Evolutionary conservation across 148 eudicot genomes (phyloP).

Genomic region (Rhododendron molle): DNA sequence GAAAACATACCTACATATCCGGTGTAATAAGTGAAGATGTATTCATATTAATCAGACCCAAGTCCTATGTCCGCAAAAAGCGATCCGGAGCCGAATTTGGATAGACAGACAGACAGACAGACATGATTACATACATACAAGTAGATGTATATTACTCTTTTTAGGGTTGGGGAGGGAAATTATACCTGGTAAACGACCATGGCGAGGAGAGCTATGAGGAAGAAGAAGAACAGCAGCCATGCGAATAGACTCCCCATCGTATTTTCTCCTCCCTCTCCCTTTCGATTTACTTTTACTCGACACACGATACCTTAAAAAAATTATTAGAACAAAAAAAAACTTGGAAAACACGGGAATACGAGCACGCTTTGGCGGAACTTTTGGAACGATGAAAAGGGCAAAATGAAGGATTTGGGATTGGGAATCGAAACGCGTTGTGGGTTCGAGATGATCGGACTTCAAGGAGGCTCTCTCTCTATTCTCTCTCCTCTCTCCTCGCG

Average conservation of each 20-base stretch:
- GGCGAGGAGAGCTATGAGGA: slow-evolving; percentile 58
- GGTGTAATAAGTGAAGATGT: not conserved
- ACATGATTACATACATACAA: not conserved
- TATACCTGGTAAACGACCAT: slow-evolving; percentile 67
- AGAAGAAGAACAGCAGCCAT: slow-evolving; percentile 80
- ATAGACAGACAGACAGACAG: not conserved
- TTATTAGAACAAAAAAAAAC: too few relatives aligned
- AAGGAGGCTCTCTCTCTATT: not conserved
- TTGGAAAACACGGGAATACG: not conserved
- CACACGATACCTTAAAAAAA: not conserved
- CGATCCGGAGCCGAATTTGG: not conserved
- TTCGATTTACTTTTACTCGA: not conserved
- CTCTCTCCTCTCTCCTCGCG: not conserved
- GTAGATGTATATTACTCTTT: not conserved
- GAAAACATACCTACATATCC: not conserved
- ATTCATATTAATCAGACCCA: not conserved
- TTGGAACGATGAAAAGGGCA: not conserved
- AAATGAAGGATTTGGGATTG: not conserved
- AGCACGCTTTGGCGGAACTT: not conserved
- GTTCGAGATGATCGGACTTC: not conserved
- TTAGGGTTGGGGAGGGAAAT: slow-evolving; percentile 1
- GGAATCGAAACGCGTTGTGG: not conserved
- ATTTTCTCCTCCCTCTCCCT: not conserved
- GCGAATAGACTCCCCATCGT: slow-evolving; percentile 53
- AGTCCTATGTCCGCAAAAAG: not conserved